These are phyloP conservation scores for Moniliophthora roreri DNA, from an alignment of 1,284 basidiomycete genomes.

Conservation along the genomic window DNA sequence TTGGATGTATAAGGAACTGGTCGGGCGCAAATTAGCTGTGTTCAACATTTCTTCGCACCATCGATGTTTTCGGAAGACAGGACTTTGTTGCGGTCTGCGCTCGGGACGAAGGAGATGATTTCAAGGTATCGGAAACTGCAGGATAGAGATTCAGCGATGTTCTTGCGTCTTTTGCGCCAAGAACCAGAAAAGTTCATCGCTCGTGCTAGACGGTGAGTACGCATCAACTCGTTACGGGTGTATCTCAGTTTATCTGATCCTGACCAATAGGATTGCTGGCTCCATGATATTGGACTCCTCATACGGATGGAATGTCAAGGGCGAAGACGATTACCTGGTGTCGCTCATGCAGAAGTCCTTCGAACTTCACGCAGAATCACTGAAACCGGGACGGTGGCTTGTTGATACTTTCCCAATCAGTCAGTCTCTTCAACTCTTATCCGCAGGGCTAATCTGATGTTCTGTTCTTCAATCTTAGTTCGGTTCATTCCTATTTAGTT, in stretches of 20 bases:
- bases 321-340: not conserved
- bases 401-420: not conserved
- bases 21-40: not conserved
- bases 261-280: not conserved
- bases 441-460: no score
- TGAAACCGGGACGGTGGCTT: not conserved
- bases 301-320: not conserved
- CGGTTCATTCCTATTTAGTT: no score
- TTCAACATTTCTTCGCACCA: slow-evolving; percentile 1
- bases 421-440: not conserved
- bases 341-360: not conserved
- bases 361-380: not conserved
- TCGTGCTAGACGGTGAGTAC: not conserved
- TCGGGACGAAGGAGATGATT: not conserved
- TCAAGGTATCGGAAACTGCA: not conserved
- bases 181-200: not conserved
- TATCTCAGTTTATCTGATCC: not conserved
- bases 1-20: slow-evolving; percentile 1
- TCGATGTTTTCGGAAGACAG: not conserved
- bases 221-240: not conserved
- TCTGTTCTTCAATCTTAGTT: no score
- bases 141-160: not conserved
- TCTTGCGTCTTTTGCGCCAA: not conserved
- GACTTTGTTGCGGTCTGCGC: not conserved
- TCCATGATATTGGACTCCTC: not conserved